Percentiles rank a stretch among this genome's conserved stretches.
phyloP scores from a whole-genome alignment of 305 asterid species.

The Fraxinus greggii region DNA sequence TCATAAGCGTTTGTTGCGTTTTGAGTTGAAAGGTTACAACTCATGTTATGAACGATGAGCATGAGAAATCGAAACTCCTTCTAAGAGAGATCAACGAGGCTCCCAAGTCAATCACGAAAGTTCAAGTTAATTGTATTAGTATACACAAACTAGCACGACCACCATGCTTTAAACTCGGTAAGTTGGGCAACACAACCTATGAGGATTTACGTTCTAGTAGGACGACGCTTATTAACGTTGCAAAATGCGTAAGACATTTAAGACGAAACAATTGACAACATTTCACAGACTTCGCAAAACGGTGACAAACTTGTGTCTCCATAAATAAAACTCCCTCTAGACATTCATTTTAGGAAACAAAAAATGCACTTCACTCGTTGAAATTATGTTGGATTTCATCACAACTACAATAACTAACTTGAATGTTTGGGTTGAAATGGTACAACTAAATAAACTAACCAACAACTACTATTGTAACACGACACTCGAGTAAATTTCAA shows the following conservation, averaged over 20 bases:
- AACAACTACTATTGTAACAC: not conserved
- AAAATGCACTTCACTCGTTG: not conserved
- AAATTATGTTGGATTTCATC: not conserved
- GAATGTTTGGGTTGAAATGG: not conserved
- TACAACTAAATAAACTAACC: not conserved
- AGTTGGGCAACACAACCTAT: too few relatives aligned
- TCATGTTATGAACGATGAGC: not conserved
- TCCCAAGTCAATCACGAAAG: not conserved
- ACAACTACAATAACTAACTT: not conserved
- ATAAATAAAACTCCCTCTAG: not conserved
- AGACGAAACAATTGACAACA: too few relatives aligned
- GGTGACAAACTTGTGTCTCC: not conserved
- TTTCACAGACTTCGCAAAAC: too few relatives aligned
- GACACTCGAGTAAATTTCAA: not conserved
- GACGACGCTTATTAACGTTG: too few relatives aligned
- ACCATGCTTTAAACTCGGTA: too few relatives aligned
- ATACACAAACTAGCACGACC: too few relatives aligned
- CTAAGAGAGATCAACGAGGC: not conserved
- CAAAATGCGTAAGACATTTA: too few relatives aligned
- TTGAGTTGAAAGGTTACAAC: not conserved
- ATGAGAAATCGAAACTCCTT: not conserved
- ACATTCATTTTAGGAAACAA: not conserved
- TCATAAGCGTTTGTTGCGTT: not conserved
- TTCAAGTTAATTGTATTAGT: not conserved
- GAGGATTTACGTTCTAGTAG: too few relatives aligned